Conservation (phyloP, 2,329 filamentous ascomycete species). For the Cordyceps cateniannulata region DNA sequence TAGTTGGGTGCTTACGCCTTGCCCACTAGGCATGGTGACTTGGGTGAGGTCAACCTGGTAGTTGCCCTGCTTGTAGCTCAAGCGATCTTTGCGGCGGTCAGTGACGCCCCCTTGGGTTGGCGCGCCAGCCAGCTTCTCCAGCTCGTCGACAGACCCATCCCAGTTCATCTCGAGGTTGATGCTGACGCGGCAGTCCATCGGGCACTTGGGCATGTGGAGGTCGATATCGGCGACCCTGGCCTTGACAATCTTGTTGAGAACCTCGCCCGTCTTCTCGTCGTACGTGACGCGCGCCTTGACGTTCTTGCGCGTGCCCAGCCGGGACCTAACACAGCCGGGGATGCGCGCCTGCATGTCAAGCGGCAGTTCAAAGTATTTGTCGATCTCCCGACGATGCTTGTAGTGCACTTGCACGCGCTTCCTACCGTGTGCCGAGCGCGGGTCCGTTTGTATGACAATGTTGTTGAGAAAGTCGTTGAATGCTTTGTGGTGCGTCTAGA, state of each 20-base stretch:
- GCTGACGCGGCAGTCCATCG: slow-evolving; percentile 87
- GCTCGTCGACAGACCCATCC: slow-evolving; percentile 58
- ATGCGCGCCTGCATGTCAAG: slow-evolving; percentile 51
- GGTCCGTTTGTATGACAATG: slow-evolving; percentile 52
- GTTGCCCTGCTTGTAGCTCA: slow-evolving; percentile 82
- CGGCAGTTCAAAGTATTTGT: slow-evolving; percentile 76
- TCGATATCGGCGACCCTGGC: slow-evolving; percentile 83
- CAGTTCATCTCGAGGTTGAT: slow-evolving; percentile 92
- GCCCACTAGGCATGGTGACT: slow-evolving; percentile 52
- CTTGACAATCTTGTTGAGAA: slow-evolving; percentile 85
- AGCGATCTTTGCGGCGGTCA: slow-evolving; percentile 77
- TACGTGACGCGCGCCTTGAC: slow-evolving; percentile 58
- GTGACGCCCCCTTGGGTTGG: slow-evolving; percentile 33
- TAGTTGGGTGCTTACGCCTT: slow-evolving; percentile 28
- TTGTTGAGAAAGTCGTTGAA: slow-evolving; percentile 83
- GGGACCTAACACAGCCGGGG: slow-evolving; percentile 56
- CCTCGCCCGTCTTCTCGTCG: slow-evolving; percentile 63
- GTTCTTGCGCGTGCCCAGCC: slow-evolving; percentile 43
- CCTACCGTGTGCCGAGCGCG: slow-evolving; percentile 41
- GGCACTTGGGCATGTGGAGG: slow-evolving; percentile 67
- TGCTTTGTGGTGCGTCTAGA: slow-evolving; percentile 67
- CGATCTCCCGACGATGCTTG: slow-evolving; percentile 72
- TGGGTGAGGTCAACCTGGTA: slow-evolving; percentile 94
- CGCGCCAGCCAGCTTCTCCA: slow-evolving; percentile 35
- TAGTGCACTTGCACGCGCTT: slow-evolving; percentile 64